Percentiles rank a stretch among this genome's conserved stretches.
Evolutionary conservation across 2,329 filamentous ascomycete genomes (phyloP).

Genomic region (Monilinia fructicola): DNA sequence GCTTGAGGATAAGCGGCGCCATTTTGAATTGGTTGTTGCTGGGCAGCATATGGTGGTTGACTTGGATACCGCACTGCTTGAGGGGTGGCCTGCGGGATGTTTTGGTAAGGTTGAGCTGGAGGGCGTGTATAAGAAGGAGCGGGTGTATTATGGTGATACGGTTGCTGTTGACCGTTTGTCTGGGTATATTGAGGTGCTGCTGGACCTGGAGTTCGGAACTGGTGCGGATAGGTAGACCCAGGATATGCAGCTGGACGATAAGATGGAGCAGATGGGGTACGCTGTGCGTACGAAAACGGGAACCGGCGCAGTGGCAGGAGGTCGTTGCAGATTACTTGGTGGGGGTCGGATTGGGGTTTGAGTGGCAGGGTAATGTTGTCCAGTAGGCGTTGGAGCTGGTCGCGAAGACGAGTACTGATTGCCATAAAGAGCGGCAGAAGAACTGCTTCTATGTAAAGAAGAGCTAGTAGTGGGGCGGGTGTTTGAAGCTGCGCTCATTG

Average conservation of each 20-base stretch:
- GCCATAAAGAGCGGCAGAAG: conserved; percentile 36
- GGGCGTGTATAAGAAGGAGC: conserved; percentile 33
- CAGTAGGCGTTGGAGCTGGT: conserved; percentile 23
- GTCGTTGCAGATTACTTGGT: conserved; percentile 34
- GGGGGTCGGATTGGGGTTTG: conserved; percentile 38
- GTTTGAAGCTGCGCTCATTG: conserved; percentile 29
- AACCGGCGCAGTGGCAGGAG: conserved; percentile 35
- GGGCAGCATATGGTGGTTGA: conserved; percentile 35
- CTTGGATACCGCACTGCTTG: conserved; percentile 34
- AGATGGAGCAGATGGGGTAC: conserved; percentile 33
- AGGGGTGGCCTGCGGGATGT: conserved; percentile 32
- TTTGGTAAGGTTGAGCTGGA: conserved; percentile 33
- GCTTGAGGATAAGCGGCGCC: conserved; percentile 32
- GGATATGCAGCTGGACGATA: conserved; percentile 37
- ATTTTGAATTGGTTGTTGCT: conserved; percentile 35
- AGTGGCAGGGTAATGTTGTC: conserved; percentile 24
- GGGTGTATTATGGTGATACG: conserved; percentile 34
- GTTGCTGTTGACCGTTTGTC: conserved; percentile 29
- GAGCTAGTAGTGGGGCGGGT: conserved; percentile 30
- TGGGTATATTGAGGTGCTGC: conserved; percentile 33
- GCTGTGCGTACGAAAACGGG: conserved; percentile 32
- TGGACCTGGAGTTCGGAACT: conserved; percentile 35
- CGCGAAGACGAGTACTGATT: conserved; percentile 40
- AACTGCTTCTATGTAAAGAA: conserved; percentile 35
- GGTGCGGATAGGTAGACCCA: conserved; percentile 38